These are phyloP conservation scores for Evansstolkia leycettana DNA, from an alignment of 495 filamentous ascomycete species.

Conservation along the genomic window DNA sequence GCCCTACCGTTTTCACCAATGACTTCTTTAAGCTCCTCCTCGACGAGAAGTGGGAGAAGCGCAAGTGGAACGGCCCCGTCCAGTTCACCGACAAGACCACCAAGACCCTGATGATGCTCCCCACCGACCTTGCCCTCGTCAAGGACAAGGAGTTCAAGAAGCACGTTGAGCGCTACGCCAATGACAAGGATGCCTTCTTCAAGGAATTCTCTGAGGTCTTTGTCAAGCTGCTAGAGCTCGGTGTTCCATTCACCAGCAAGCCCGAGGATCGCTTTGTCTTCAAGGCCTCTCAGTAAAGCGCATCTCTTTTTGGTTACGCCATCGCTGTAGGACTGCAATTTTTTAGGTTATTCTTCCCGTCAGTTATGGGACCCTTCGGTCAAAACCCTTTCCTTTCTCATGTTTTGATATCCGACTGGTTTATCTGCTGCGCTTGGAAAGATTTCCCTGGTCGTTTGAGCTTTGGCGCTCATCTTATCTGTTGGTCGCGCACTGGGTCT, in stretches of 20 bases:
- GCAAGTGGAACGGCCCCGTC: conserved; percentile 87
- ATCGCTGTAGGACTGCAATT: conserved; percentile 1
- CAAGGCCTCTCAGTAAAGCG: conserved; percentile 47
- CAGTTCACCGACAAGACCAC: conserved; percentile 77
- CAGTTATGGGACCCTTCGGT: too few species aligned
- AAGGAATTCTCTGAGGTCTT: conserved; percentile 76
- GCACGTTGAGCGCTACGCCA: conserved; percentile 82
- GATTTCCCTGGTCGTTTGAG: neutral
- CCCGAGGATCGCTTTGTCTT: conserved; percentile 60
- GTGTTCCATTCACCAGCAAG: conserved; percentile 71
- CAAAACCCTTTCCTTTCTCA: neutral
- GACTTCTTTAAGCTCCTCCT: conserved; percentile 84
- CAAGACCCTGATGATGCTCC: conserved; percentile 93
- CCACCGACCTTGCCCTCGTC: conserved; percentile 76
- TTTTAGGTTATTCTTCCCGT: conserved; percentile 2
- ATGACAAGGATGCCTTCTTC: conserved; percentile 87
- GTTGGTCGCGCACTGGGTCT: too few species aligned
- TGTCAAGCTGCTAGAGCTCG: conserved; percentile 81
- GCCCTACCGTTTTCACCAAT: conserved; percentile 86
- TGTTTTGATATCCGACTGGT: conserved; percentile 25
- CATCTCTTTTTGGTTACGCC: neutral
- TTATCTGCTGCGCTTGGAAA: conserved; percentile 6
- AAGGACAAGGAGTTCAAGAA: conserved; percentile 80
- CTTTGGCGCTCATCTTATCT: too few species aligned
- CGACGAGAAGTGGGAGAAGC: conserved; percentile 82